phyloP scores from a whole-genome alignment of 2,329 filamentous ascomycete species.

The Fusarium cyanostomum region DNA sequence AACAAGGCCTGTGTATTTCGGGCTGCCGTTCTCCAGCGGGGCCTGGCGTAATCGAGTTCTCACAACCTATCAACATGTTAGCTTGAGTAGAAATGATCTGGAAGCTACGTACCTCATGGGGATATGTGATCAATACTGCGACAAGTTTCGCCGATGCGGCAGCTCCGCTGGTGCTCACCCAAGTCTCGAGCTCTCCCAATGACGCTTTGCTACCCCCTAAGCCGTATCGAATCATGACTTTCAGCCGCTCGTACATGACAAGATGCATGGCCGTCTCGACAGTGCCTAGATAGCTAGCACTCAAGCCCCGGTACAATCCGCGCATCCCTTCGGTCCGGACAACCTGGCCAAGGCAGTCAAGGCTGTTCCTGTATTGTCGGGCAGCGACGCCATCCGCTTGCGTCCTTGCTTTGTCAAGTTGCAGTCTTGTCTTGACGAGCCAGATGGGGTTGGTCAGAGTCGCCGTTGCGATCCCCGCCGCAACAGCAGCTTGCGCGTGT shows the following conservation, averaged over 20 bases:
- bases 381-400: constrained; percentile 52
- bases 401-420: constrained; percentile 72
- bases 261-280: constrained; percentile 75
- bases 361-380: constrained; percentile 72
- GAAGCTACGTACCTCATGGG: constrained; percentile 75
- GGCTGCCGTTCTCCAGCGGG: constrained; percentile 67
- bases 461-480: constrained; percentile 73
- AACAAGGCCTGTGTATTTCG: constrained; percentile 73
- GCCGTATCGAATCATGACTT: constrained; percentile 46
- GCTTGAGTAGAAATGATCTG: background rate
- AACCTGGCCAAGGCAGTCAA: constrained; percentile 74
- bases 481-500: constrained; percentile 69
- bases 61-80: constrained; percentile 62
- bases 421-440: constrained; percentile 76
- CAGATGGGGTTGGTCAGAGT: constrained; percentile 79
- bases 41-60: constrained; percentile 83
- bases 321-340: constrained; percentile 70
- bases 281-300: constrained; percentile 74
- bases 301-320: constrained; percentile 73
- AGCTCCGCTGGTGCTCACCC: constrained; percentile 76
- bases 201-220: constrained; percentile 66
- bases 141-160: constrained; percentile 84
- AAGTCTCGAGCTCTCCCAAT: constrained; percentile 76
- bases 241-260: constrained; percentile 77
- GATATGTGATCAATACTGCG: constrained; percentile 81